Evolutionary conservation across 2,329 filamentous ascomycete species (phyloP).

Genomic region (Phyllosticta ampelicida): DNA sequence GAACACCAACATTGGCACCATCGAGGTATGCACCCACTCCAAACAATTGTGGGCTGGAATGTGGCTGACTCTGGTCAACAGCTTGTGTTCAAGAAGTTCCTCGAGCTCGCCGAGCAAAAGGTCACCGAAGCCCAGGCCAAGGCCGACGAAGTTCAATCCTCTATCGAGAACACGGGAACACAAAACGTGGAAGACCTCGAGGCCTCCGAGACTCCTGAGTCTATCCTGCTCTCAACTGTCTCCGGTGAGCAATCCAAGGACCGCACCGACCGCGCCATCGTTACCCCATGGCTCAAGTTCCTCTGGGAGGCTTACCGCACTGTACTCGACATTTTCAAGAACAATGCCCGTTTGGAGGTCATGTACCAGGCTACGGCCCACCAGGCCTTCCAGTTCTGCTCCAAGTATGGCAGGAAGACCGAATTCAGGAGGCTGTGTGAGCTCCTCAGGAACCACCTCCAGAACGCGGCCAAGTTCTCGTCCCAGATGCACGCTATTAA

Average conservation of each 20-base stretch:
- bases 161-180: slow-evolving; percentile 64
- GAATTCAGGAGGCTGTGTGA: slow-evolving; percentile 98
- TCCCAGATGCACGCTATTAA: slow-evolving; percentile 99
- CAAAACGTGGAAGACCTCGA: slow-evolving; percentile 88
- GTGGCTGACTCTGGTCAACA: slow-evolving; percentile 12
- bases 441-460: slow-evolving; percentile 94
- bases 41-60: not conserved
- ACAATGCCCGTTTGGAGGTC: slow-evolving; percentile 93
- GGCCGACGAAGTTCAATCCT: slow-evolving; percentile 88
- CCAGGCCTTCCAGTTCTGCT: slow-evolving; percentile 97
- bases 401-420: slow-evolving; percentile 96
- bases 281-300: slow-evolving; percentile 98
- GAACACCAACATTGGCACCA: slow-evolving; percentile 96
- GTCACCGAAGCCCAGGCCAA: slow-evolving; percentile 92
- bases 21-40: slow-evolving; percentile 54
- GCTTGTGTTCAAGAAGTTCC: slow-evolving; percentile 92
- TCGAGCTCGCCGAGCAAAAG: slow-evolving; percentile 92
- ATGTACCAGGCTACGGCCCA: slow-evolving; percentile 98
- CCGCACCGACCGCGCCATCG: slow-evolving; percentile 93
- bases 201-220: slow-evolving; percentile 94
- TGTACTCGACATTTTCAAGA: slow-evolving; percentile 95
- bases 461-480: slow-evolving; percentile 98
- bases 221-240: slow-evolving; percentile 92
- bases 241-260: slow-evolving; percentile 96
- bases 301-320: slow-evolving; percentile 99